phyloP scores from a whole-genome alignment of 148 eudicot genomes.

The Salicornia ramosissima region DNA sequence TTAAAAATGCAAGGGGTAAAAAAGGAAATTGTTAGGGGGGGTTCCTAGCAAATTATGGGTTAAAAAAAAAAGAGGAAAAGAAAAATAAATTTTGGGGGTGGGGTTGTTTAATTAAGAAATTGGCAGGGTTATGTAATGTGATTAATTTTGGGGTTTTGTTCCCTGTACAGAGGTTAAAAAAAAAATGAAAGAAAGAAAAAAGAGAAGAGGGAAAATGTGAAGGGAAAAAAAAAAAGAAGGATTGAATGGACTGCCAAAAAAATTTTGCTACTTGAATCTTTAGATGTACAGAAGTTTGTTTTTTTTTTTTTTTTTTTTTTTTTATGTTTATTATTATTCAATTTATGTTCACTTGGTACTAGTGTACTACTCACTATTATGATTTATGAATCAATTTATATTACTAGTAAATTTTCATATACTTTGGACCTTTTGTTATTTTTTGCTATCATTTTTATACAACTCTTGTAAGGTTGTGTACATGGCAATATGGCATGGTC shows the following conservation, averaged over 20 bases:
- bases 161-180: conserved; percentile 23
- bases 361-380: too few species aligned
- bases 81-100: conserved; percentile 14
- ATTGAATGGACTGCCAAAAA: conserved; percentile 25
- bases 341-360: background rate
- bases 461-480: background rate
- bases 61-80: background rate
- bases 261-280: conserved; percentile 34
- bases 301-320: too few species aligned
- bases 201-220: background rate
- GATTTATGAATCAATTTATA: conserved; percentile 13
- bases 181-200: background rate
- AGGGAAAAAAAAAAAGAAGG: background rate
- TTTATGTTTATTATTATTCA: too few species aligned
- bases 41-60: background rate
- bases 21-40: background rate
- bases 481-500: too few species aligned
- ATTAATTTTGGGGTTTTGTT: conserved; percentile 18
- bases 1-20: background rate
- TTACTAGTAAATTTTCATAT: conserved; percentile 3
- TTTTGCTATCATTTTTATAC: background rate
- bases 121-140: conserved; percentile 16
- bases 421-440: background rate
- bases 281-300: conserved; percentile 29
- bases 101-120: conserved; percentile 1